Evolutionary conservation across 495 filamentous ascomycete species (phyloP), one percentile per base, ranked within the genome.

Genomic region (Talaromyces borbonicus): DNA sequence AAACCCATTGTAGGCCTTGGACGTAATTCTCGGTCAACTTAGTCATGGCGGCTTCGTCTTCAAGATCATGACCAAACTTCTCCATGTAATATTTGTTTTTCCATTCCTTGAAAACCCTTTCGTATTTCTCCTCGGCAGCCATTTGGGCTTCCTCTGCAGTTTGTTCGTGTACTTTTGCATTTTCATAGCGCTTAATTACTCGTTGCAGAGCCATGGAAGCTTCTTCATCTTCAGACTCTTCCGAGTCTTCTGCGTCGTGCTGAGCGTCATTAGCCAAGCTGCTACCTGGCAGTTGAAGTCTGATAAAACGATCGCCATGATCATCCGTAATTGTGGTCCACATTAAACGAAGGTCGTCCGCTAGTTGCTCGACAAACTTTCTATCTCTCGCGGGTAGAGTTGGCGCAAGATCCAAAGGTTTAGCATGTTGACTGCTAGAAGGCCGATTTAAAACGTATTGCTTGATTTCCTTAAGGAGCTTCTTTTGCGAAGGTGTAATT

Each of bases 1-100:
- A 68, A 26, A 99, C 93, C 93, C 93, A 99, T 56, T 99, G 93
- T 41, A 99, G 66, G 22, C 93, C 93, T 68, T 97, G 86, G 5
- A 99, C 84, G 61, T 99, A 99, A 67, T 97, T 99, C 65, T 95
- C 87, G 1, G 86, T 80, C 51, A 99, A 69, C 49, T 86, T 82
- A 32, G 71, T 80, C 57, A 97, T 73, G 56, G 95, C 87, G 15
- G 79, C 72, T 38, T 94, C 79, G 56, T 89, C 84, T 36, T 90
- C 81, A 14, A 83, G 69, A n/a, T 82, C 81, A 85, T 90, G 97
- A 30, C 78, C 84, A 52, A 95, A 92, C 57, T 96, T 97, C n/a
- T 71, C 68, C 38, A 68, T 69, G 62, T 99, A 99, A 58, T 99
- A 93, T 31, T 85, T 78, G 63, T 92, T 77, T 61, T 95, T 96